Evolutionary conservation across 2,329 filamentous ascomycete genomes (phyloP).

Genomic region (Penicillium verrucosum): DNA sequence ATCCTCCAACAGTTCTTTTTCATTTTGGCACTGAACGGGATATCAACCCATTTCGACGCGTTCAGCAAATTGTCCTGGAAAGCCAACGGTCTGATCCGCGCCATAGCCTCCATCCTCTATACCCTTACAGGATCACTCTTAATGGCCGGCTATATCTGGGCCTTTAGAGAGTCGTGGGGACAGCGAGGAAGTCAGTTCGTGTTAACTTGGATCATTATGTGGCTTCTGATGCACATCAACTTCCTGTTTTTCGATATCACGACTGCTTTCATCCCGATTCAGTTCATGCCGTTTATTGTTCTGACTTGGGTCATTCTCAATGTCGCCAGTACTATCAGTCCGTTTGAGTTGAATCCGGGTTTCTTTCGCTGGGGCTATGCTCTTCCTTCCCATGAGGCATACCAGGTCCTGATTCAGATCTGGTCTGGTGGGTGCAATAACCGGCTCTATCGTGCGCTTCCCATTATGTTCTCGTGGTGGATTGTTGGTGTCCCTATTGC

Average conservation of each 20-base stretch:
- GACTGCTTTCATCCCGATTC: slow-evolving; percentile 35
- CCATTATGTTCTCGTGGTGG: slow-evolving; percentile 43
- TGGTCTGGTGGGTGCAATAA: slow-evolving; percentile 43
- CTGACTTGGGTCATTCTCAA: slow-evolving; percentile 43
- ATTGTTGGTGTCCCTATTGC: slow-evolving; percentile 7
- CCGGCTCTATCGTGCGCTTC: slow-evolving; percentile 37
- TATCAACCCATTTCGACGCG: slow-evolving; percentile 28
- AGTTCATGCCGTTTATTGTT: slow-evolving; percentile 41
- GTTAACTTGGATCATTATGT: slow-evolving; percentile 40
- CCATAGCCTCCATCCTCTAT: background rate
- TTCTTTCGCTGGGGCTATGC: slow-evolving; percentile 43
- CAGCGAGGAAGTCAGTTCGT: slow-evolving; percentile 33
- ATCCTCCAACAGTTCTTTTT: slow-evolving; percentile 47
- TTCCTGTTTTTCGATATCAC: slow-evolving; percentile 41
- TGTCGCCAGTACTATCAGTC: slow-evolving; percentile 38
- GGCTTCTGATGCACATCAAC: slow-evolving; percentile 42
- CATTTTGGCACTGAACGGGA: slow-evolving; percentile 43
- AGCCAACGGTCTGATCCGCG: background rate
- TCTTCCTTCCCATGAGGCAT: slow-evolving; percentile 40
- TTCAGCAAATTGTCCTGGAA: slow-evolving; percentile 1
- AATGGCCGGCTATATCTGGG: slow-evolving; percentile 6
- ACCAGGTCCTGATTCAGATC: slow-evolving; percentile 40
- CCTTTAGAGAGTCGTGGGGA: background rate
- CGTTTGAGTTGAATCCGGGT: slow-evolving; percentile 36
- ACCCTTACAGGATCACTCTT: background rate